Conservation (phyloP, 1,284 basidiomycete genomes). For the Sparassis latifolia region DNA sequence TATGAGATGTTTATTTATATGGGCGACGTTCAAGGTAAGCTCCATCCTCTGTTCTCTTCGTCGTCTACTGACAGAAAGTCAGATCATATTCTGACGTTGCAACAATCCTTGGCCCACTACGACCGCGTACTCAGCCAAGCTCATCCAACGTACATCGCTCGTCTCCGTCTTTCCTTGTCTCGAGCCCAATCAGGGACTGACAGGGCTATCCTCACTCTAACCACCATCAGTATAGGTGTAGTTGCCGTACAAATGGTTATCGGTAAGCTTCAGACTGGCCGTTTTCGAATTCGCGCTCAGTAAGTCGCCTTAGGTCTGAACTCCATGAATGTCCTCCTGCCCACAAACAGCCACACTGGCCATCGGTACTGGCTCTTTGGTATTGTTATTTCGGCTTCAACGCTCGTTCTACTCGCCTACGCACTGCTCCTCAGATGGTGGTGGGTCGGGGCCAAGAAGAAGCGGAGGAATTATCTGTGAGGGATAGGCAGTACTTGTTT, state of each 20-base stretch:
- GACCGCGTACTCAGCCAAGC: constrained; percentile 86
- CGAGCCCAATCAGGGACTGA: constrained; percentile 60
- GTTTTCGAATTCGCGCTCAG: background rate
- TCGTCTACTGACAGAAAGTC: background rate
- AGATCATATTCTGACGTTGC: constrained; percentile 91
- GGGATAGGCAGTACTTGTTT: too few species aligned
- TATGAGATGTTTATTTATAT: constrained; percentile 78
- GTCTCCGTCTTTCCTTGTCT: constrained; percentile 62
- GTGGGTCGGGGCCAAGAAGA: constrained; percentile 48
- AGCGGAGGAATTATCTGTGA: constrained; percentile 7
- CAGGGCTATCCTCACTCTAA: constrained; percentile 62
- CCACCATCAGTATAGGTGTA: constrained; percentile 61
- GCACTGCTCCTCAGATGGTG: constrained; percentile 43
- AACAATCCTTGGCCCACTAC: constrained; percentile 82
- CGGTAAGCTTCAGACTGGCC: constrained; percentile 36
- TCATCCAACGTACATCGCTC: constrained; percentile 80
- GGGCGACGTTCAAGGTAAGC: constrained; percentile 85
- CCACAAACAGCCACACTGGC: constrained; percentile 12
- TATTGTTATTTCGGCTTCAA: constrained; percentile 37
- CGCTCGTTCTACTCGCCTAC: constrained; percentile 35
- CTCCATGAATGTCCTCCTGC: constrained; percentile 34
- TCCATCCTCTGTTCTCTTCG: background rate
- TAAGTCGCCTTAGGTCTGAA: constrained; percentile 42
- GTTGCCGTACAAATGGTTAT: constrained; percentile 63
- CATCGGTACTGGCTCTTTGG: constrained; percentile 38